Evolutionary conservation across 116 monocot genomes (phyloP).

Genomic region (Zostera marina): DNA sequence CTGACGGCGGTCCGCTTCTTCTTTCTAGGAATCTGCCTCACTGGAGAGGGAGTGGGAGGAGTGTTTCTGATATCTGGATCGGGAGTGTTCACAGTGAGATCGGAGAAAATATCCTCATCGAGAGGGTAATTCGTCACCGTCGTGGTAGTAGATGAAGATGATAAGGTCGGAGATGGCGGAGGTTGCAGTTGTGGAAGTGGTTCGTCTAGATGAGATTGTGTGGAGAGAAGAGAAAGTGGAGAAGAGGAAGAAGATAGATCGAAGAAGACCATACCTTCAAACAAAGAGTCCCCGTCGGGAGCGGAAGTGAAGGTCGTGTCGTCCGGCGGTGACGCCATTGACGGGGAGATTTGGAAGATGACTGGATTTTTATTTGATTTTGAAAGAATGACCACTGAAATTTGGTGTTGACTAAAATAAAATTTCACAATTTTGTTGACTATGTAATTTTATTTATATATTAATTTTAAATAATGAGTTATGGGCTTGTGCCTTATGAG

Average conservation of each 20-base stretch:
- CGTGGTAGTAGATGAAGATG: constrained; percentile 3
- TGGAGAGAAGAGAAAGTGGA: constrained; percentile 7
- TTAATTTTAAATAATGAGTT: too few relatives aligned
- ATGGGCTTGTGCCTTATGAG: too few relatives aligned
- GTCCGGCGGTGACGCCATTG: background rate
- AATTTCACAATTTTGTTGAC: too few relatives aligned
- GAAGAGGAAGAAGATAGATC: constrained; percentile 22
- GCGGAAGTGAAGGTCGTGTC: background rate
- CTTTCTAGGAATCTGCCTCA: constrained; percentile 56
- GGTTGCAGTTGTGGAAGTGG: background rate
- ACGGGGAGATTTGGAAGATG: background rate
- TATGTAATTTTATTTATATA: too few relatives aligned
- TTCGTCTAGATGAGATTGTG: background rate
- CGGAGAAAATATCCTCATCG: constrained; percentile 79
- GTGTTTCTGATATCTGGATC: background rate
- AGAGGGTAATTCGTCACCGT: constrained; percentile 4
- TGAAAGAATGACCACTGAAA: too few relatives aligned
- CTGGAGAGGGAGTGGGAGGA: background rate
- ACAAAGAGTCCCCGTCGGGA: constrained; percentile 22
- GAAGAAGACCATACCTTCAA: constrained; percentile 79
- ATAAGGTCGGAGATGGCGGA: background rate
- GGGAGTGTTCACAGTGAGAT: constrained; percentile 16
- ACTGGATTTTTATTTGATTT: too few relatives aligned
- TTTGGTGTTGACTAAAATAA: too few relatives aligned
- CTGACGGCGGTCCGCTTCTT: constrained; percentile 67